Evolutionary conservation across 257 asterid species (phyloP), one percentile per base, ranked within the genome.

Genomic region (Solanum sitiens): DNA sequence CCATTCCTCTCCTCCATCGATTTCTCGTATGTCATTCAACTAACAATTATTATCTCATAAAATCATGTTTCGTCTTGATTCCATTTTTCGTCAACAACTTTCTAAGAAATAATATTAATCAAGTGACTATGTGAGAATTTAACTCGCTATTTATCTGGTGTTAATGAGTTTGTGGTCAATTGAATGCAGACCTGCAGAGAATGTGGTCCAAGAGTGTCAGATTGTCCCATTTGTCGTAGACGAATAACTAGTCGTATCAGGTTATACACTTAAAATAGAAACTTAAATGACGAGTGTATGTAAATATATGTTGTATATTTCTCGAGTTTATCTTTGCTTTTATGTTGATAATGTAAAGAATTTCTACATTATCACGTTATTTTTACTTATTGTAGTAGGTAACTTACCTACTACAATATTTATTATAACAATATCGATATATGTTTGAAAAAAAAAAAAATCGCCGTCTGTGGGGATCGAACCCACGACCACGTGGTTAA

Each of bases 181-280:
- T 86, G 87, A 87, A 80, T 89, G 89, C 98, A 94, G 98, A 93
- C 98, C 33, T 95, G 98, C 92, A 88, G 91, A 88, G 95, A 94
- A 39, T 95, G 98, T 89, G 91, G 95, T 89, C 8, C 94, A 61
- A 92, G 91, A 86, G 86, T 95, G 89, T 93, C 95, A 0, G 92
- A 92, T 23, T 95, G 98, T 87, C 98, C 98, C 33, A 92, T 95
- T 37, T 95, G 98, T 89, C 95, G 98, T 72, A 90, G 89, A 74
- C 94, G 88, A 33, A 95, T 95, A 89, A 93, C 95, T 44, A 95
- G 87, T 63, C 95, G 98, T 23, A 90, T 94, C 86, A 92, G 96
- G 93, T 85, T 94, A 47, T 94, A 91, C 65, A 87, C 94, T 89
- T 93, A 45, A 45, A 45, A 45, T 45, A 45, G 18, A 5, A 12